Base-by-base conservation (phyloP, 768 basidiomycete species). In the Polyporus arcularius region DNA sequence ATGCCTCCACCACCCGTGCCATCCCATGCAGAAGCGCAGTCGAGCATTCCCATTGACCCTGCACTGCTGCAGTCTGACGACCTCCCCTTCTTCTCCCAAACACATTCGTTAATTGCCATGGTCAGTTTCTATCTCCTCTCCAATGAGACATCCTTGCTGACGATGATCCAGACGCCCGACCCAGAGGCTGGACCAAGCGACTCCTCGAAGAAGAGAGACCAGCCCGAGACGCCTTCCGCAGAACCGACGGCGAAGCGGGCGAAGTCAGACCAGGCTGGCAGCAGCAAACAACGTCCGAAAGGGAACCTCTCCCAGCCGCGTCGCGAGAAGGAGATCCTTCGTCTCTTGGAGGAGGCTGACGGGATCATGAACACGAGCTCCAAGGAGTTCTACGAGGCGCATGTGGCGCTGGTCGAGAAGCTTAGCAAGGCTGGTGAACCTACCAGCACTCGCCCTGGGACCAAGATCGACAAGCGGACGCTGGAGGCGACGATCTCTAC, bases 241-340 rank as follows among this genome's bases (percentile, higher is more conserved):
- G 62, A 62, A 48, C 65, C 63, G 5, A 16, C 47, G 12, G 46
- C 53, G 28, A 67, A 67, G 21, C 45, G 65, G 12, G 52, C 55
- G 15, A 68, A 65, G 57, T 47, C 59, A 12, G 55, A 56, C 1
- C 51, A 60, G 39, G 30, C 48, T 35, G 53, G 53, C 2, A 40
- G 49, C 28, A 48, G 32, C 26, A 58, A 50, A 26, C 61, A 46
- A 26, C 71, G 74, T 32, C 60, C 75, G 31, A 82, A 80, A 62
- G 77, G 84, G 50, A 95, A 94, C 64, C 83, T 94, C 28, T 90
- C 92, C 15, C 81, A 88, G 58, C 76, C 92, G 43, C 85, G 90
- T 4, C 84, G 93, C 21, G 91, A 94, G 75, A 91, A 89, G 61
- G 93, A 95, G 71, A 71, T 94, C 50, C 69, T 86, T 56, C 85